phyloP scores from a whole-genome alignment of 805 yeast species.

The Saccharomycopsis fibuligera region DNA sequence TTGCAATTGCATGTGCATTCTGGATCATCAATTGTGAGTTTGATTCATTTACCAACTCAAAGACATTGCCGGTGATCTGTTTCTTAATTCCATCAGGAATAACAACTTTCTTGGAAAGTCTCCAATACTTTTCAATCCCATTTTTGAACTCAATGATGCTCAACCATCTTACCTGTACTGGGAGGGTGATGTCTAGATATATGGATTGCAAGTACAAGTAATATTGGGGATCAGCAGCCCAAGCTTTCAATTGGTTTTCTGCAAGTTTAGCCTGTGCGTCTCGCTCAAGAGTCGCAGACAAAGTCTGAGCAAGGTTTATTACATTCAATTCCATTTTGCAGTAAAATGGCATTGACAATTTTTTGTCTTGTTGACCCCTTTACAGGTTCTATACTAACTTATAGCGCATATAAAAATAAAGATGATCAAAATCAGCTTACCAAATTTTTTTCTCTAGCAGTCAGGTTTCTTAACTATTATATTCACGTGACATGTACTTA shows the following conservation, averaged over 20 bases:
- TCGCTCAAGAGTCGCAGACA: slow-evolving; percentile 5
- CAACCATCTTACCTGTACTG: slow-evolving; percentile 74
- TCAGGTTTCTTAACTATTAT: no score
- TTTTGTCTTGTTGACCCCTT: no score
- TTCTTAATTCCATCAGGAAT: slow-evolving; percentile 62
- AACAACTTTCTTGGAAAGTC: slow-evolving; percentile 51
- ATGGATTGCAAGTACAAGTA: slow-evolving; percentile 46
- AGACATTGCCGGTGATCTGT: slow-evolving; percentile 52
- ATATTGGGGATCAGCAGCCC: slow-evolving; percentile 63
- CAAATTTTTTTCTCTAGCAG: no score
- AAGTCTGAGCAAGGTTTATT: not conserved
- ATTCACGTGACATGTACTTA: no score
- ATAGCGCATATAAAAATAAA: no score
- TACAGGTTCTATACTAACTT: no score
- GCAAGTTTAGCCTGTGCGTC: slow-evolving; percentile 49
- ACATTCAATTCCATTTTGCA: slow-evolving; percentile 12
- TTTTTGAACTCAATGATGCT: slow-evolving; percentile 85
- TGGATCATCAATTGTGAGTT: slow-evolving; percentile 73
- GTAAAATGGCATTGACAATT: no score
- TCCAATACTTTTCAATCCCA: slow-evolving; percentile 81
- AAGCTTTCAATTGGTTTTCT: slow-evolving; percentile 58
- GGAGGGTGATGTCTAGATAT: slow-evolving; percentile 51
- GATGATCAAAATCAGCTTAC: no score
- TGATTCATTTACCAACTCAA: slow-evolving; percentile 56
- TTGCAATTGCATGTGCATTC: slow-evolving; percentile 75